Conservation (phyloP, 2,329 filamentous ascomycete species). For the Acrodontium crateriforme region DNA sequence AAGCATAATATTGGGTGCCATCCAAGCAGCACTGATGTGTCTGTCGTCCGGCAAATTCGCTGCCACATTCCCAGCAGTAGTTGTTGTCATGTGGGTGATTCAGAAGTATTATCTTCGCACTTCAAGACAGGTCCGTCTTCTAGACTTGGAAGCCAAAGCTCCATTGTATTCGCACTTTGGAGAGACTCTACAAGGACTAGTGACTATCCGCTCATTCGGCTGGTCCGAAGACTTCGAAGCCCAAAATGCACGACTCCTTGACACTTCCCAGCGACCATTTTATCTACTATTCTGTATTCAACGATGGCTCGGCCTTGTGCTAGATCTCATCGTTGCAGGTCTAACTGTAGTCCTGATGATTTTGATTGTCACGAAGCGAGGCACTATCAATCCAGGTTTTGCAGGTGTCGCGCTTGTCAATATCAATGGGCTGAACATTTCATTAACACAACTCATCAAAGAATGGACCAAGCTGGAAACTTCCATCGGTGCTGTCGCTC, state of each 20-base stretch:
- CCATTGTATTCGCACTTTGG: constrained; percentile 39
- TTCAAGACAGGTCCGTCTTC: constrained; percentile 35
- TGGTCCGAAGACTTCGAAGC: constrained; percentile 29
- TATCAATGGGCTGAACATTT: constrained; percentile 1
- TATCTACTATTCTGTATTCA: constrained; percentile 33
- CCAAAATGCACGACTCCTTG: constrained; percentile 25
- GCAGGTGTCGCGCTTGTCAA: not conserved
- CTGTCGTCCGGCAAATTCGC: not conserved
- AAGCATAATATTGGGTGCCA: not conserved
- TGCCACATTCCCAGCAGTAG: not conserved
- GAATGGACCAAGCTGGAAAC: constrained; percentile 4
- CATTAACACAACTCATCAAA: constrained; percentile 1
- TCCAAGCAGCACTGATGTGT: not conserved
- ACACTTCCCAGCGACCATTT: constrained; percentile 30
- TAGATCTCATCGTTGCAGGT: constrained; percentile 20
- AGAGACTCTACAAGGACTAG: constrained; percentile 35
- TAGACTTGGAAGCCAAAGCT: constrained; percentile 39
- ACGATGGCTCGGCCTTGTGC: constrained; percentile 29
- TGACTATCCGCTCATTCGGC: constrained; percentile 38
- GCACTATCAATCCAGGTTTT: not conserved
- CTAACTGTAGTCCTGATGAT: not conserved
- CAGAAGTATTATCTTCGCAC: constrained; percentile 35
- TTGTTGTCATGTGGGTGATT: constrained; percentile 24
- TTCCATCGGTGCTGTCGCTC: constrained; percentile 1
- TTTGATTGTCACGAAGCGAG: not conserved